Base-by-base conservation (phyloP, 257 asterid genomes). In the Capsicum rhomboideum region DNA sequence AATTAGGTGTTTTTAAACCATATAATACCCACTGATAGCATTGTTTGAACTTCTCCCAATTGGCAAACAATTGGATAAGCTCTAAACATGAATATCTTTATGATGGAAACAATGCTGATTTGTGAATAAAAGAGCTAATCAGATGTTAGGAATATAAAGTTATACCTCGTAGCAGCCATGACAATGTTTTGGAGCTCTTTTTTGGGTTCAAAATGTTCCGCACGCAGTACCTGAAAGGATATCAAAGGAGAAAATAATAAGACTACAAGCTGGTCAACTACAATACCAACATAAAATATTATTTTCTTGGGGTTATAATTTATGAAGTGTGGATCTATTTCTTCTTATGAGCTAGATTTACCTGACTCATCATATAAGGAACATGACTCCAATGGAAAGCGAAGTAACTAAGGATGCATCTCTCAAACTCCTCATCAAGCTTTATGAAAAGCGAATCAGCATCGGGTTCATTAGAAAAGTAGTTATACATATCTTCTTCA, bases 371-470 rank as follows among this genome's bases (percentile, higher is more conserved):
- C 96, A 94, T 94, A 72, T 80, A 78, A 2, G 97, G 91, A 78
- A 95, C 96, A 78, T 96, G 93, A 84, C 83, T 89, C 99, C 98
- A 96, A 80, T 94, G 99, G 82, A 94, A 96, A 0, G 99, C 99
- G 26, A 93, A 96, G 92, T 96, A 96, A 88, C 99, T 94, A 56
- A 96, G 97, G 63, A 86, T 94, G 85, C 97, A 91, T 78, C 99
- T 90, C 91, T 96, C 98, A 11, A 96, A 83, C 90, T 94, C 99
- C 83, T 96, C 98, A 56, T 94, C 97, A 74, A 96, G 88, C 87
- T 96, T 96, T 55, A 96, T 93, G 67, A 93, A 96, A n/a, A 93
- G 98, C 23, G 98, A 93, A 90, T 96, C 97, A 1, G 88, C 95
- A 21, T 93, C 97, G 44, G 87, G 93, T 75, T 92, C 97, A 11